Conservation (phyloP, 179 eudicot genomes). For the Drosera spatulata region DNA sequence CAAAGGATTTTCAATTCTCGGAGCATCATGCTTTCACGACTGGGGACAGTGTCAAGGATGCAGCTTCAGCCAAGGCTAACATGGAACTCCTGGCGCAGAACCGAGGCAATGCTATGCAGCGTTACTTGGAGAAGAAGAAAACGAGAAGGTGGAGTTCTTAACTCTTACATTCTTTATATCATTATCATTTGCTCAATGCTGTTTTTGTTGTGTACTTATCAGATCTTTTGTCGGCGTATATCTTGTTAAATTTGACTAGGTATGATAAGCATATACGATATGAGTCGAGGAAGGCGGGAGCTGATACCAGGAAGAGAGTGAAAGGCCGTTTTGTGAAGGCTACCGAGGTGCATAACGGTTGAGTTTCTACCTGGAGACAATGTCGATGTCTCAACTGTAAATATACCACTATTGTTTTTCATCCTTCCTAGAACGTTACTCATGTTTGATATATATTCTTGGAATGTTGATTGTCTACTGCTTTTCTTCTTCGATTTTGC, state of each 20-base stretch:
- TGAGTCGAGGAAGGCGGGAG: slow-evolving; percentile 88
- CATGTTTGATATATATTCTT: neutral
- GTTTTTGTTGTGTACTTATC: neutral
- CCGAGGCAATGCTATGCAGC: slow-evolving; percentile 86
- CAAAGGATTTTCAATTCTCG: slow-evolving; percentile 35
- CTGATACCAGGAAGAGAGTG: slow-evolving; percentile 80
- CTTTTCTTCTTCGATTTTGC: neutral
- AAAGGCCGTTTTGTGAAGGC: slow-evolving; percentile 91
- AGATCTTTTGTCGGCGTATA: neutral
- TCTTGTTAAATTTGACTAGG: slow-evolving; percentile 15
- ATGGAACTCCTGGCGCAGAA: slow-evolving; percentile 66
- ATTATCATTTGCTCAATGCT: neutral
- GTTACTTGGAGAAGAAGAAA: slow-evolving; percentile 92
- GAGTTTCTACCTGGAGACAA: slow-evolving; percentile 3
- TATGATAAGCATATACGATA: slow-evolving; percentile 85
- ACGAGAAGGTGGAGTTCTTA: slow-evolving; percentile 43
- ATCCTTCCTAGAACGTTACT: neutral
- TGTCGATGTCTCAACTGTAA: slow-evolving; percentile 14
- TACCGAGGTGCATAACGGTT: slow-evolving; percentile 26
- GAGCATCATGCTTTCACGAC: slow-evolving; percentile 27
- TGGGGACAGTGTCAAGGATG: slow-evolving; percentile 18
- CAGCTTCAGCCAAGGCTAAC: slow-evolving; percentile 38
- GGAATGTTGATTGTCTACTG: neutral
- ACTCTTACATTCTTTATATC: neutral
- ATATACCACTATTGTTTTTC: slow-evolving; percentile 6